Evolutionary conservation across 371 early-diverging fungal species (phyloP), one percentile per base, ranked within the genome.

Genomic region (Mucor piriformis): DNA sequence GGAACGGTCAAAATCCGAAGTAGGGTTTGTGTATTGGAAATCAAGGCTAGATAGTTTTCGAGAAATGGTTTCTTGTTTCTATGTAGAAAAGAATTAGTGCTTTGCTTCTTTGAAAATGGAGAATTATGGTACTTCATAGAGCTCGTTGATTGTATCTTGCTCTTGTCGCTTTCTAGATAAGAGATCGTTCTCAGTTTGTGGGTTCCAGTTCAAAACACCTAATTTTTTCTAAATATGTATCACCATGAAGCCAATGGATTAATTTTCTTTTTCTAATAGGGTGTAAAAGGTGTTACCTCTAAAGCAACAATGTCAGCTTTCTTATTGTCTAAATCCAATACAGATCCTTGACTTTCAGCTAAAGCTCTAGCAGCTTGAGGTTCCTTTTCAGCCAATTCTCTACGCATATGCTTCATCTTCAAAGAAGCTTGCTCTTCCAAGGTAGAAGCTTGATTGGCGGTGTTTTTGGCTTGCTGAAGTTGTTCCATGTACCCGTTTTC

Each of bases 401-500:
- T 78, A 48, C 77, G 64, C 46, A 92, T 56, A 69, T 92, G 87
- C 0, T 63, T 67, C 8, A 90, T 84, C 62, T 91, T 92, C 43
- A 93, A 56, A 33, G 86, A 83, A 12, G 87, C 76, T 64, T 91
- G 92, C 64, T 95, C 90, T 32, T 83, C 83, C 16, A 74, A 74
- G 0, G 93, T 89, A 0, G 75, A 74, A 0, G 87, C 83, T 24
- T 78, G 69, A 46, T 73, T 82, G 13, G 78, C 79, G 12, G 71
- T 74, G 53, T 79, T 81, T 61, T 86, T 90, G 33, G 88, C 82
- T 35, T 82, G 80, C 66, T 92, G 91, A 8, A 98, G 70, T 66
- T 96, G 97, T 64, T 96, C 92, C 87, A 92, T 86, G 61, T 95
- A 98, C 0, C 98, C 96, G 63, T 88, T 92, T 59, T 96, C 95